Evolutionary conservation across 495 filamentous ascomycete species (phyloP).

Genomic region (Corynascus novoguineensis): DNA sequence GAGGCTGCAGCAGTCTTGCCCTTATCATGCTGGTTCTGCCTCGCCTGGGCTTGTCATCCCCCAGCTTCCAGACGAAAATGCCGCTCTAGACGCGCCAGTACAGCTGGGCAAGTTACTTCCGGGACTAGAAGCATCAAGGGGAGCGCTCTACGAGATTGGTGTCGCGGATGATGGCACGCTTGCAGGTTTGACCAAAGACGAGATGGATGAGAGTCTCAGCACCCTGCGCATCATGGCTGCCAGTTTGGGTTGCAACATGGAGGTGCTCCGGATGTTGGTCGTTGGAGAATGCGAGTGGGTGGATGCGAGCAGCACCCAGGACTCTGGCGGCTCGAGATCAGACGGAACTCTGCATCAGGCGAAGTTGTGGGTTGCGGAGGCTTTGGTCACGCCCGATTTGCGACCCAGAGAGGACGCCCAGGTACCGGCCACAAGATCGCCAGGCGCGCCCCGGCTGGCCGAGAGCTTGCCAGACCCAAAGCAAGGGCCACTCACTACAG

Average conservation of each 20-base stretch:
- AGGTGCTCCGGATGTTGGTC: constrained; percentile 72
- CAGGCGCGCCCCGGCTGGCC: constrained; percentile 7
- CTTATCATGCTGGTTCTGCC: constrained; percentile 74
- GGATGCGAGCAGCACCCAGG: constrained; percentile 11
- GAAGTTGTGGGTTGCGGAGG: constrained; percentile 84
- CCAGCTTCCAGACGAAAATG: constrained; percentile 58
- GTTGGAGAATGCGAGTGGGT: constrained; percentile 84
- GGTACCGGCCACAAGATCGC: constrained; percentile 2
- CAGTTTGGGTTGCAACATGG: constrained; percentile 83
- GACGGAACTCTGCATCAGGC: constrained; percentile 35
- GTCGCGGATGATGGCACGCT: constrained; percentile 92
- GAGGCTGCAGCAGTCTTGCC: constrained; percentile 91
- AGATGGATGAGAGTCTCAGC: constrained; percentile 81
- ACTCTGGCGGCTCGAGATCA: neutral
- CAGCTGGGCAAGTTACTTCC: constrained; percentile 63
- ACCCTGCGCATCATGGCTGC: constrained; percentile 85
- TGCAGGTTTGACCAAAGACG: constrained; percentile 82
- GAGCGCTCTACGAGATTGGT: constrained; percentile 93
- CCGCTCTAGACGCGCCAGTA: constrained; percentile 46
- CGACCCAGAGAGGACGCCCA: constrained; percentile 18
- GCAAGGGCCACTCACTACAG: constrained; percentile 41
- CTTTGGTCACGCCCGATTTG: constrained; percentile 45
- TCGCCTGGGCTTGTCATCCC: constrained; percentile 63
- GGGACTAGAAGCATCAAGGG: constrained; percentile 85
- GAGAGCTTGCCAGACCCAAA: constrained; percentile 24